Evolutionary conservation across 306 rosid genomes (phyloP).

Genomic region (Dryas alaskensis): DNA sequence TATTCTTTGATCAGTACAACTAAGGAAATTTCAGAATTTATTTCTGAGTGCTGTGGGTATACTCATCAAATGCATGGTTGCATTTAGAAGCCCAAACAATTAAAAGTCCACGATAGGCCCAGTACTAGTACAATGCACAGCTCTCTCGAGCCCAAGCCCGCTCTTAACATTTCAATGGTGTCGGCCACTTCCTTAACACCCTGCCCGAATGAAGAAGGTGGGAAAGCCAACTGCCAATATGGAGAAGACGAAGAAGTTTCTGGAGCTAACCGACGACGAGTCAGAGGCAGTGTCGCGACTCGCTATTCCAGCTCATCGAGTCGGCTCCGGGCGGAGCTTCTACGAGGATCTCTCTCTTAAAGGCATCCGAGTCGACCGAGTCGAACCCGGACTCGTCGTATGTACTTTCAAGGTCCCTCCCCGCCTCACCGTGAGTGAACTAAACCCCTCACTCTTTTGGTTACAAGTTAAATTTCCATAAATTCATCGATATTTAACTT

Average conservation of each 20-base stretch:
- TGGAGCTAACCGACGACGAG: constrained; percentile 41
- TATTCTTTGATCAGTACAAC: too few relatives aligned
- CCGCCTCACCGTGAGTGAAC: constrained; percentile 36
- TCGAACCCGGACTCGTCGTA: constrained; percentile 62
- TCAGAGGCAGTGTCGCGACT: constrained; percentile 44
- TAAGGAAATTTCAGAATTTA: too few relatives aligned
- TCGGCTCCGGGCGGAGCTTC: constrained; percentile 40
- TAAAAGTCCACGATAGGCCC: too few relatives aligned
- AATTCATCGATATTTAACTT: background rate
- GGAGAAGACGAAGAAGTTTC: constrained; percentile 48
- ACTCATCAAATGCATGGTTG: too few relatives aligned
- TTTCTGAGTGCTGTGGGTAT: too few relatives aligned
- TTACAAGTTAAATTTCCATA: background rate
- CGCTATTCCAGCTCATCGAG: constrained; percentile 26
- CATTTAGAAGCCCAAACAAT: too few relatives aligned
- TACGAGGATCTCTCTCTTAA: constrained; percentile 52
- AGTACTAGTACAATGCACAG: too few relatives aligned
- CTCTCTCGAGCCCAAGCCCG: too few relatives aligned
- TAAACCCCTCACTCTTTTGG: background rate
- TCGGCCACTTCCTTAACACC: too few relatives aligned
- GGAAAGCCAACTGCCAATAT: constrained; percentile 13
- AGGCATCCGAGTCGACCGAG: constrained; percentile 76
- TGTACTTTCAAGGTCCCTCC: constrained; percentile 71
- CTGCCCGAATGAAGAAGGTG: too few relatives aligned
- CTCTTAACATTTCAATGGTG: too few relatives aligned